Evolutionary conservation across 192 early-diverging fungal species (phyloP).

Genomic region (Coemansia sp.): DNA sequence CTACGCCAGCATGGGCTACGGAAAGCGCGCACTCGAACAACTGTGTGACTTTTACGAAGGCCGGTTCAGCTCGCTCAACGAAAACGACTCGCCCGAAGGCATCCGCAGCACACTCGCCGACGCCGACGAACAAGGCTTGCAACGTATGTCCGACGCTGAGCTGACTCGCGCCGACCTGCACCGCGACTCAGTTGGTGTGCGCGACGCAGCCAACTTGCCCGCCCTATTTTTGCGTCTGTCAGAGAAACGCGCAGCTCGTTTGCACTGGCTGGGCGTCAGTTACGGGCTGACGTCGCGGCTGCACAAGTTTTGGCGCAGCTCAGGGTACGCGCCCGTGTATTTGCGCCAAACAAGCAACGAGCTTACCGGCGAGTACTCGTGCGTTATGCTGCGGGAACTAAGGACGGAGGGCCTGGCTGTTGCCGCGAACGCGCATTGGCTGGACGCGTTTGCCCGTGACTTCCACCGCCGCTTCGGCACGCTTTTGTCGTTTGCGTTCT

Average conservation of each 20-base stretch:
- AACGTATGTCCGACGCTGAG: slow-evolving; percentile 60
- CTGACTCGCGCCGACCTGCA: slow-evolving; percentile 57
- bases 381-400: slow-evolving; percentile 91
- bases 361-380: slow-evolving; percentile 96
- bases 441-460: slow-evolving; percentile 85
- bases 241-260: slow-evolving; percentile 73
- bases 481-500: slow-evolving; percentile 86
- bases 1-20: slow-evolving; percentile 97
- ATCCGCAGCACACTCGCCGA: slow-evolving; percentile 47
- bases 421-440: slow-evolving; percentile 65
- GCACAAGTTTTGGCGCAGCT: slow-evolving; percentile 96
- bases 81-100: slow-evolving; percentile 47
- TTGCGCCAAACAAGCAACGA: slow-evolving; percentile 96
- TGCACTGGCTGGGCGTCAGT: slow-evolving; percentile 97
- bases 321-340: slow-evolving; percentile 90
- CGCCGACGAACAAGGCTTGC: slow-evolving; percentile 54
- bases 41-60: slow-evolving; percentile 89
- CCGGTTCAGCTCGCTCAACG: slow-evolving; percentile 63
- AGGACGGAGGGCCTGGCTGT: slow-evolving; percentile 53
- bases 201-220: slow-evolving; percentile 90
- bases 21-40: slow-evolving; percentile 79
- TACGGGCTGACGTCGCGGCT: slow-evolving; percentile 86
- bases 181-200: slow-evolving; percentile 77
- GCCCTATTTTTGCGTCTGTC: slow-evolving; percentile 83
- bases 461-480: slow-evolving; percentile 89